Conservation (phyloP, 2,329 filamentous ascomycete species). For the Aureobasidium sp. region DNA sequence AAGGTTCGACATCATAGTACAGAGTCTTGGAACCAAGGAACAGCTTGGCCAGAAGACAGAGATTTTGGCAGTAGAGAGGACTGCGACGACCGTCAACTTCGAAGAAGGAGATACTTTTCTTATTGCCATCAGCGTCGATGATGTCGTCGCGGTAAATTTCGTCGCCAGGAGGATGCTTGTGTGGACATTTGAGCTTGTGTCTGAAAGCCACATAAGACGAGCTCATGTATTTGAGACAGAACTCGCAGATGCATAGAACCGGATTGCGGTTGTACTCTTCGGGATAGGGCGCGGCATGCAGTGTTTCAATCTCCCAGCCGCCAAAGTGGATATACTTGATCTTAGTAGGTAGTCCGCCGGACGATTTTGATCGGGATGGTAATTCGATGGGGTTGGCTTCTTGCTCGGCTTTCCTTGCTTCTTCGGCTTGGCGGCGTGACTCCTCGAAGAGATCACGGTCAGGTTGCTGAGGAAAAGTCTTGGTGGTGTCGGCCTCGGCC, state of each 20-base stretch:
- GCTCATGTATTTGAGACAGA: slow-evolving; percentile 99
- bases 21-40: slow-evolving; percentile 98
- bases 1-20: slow-evolving; percentile 96
- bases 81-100: slow-evolving; percentile 97
- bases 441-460: slow-evolving; percentile 85
- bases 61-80: slow-evolving; percentile 96
- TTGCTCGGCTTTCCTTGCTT: slow-evolving; percentile 73
- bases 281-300: slow-evolving; percentile 96
- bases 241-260: slow-evolving; percentile 98
- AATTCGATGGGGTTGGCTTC: slow-evolving; percentile 48
- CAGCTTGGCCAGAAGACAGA: slow-evolving; percentile 90
- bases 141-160: slow-evolving; percentile 92
- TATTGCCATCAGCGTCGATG: slow-evolving; percentile 40
- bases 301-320: slow-evolving; percentile 95
- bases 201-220: slow-evolving; percentile 97
- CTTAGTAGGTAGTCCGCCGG: slow-evolving; percentile 87
- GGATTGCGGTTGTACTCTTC: slow-evolving; percentile 97
- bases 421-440: slow-evolving; percentile 83
- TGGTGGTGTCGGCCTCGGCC: slow-evolving; percentile 81
- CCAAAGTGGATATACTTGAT: slow-evolving; percentile 99
- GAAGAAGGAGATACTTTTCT: slow-evolving; percentile 64
- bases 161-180: slow-evolving; percentile 93
- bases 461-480: slow-evolving; percentile 71
- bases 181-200: slow-evolving; percentile 89
- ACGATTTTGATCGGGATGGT: slow-evolving; percentile 53